Evolutionary conservation across 331 rosid genomes (phyloP).

Genomic region (Malus hybrid): DNA sequence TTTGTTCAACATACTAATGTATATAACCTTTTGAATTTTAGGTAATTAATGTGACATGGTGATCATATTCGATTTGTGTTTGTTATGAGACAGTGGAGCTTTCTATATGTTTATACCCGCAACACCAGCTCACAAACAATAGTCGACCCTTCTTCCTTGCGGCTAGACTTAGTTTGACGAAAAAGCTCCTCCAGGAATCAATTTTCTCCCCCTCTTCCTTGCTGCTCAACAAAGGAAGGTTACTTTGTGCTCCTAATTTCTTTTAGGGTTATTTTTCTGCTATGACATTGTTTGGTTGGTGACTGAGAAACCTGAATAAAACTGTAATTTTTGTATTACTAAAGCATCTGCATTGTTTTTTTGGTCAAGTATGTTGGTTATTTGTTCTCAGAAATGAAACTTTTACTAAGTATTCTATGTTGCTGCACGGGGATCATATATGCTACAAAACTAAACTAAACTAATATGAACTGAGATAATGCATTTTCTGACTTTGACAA

Average conservation of each 20-base stretch:
- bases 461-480: background rate
- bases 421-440: background rate
- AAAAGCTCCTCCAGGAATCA: too few relatives aligned
- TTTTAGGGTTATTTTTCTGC: background rate
- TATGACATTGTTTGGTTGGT: background rate
- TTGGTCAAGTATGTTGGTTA: background rate
- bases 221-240: constrained; percentile 59
- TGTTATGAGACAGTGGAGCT: too few relatives aligned
- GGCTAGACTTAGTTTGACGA: too few relatives aligned
- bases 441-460: background rate
- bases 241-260: background rate
- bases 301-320: background rate
- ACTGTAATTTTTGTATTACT: background rate
- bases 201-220: too few relatives aligned
- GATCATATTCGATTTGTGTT: too few relatives aligned
- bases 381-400: background rate
- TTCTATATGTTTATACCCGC: too few relatives aligned
- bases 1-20: too few relatives aligned
- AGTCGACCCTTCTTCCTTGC: too few relatives aligned
- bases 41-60: too few relatives aligned
- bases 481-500: background rate
- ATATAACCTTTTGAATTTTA: too few relatives aligned
- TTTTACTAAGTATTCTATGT: background rate
- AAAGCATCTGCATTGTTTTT: too few relatives aligned
- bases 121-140: too few relatives aligned